phyloP scores from a whole-genome alignment of 345 rosid genomes.

The Gossypium australe region DNA sequence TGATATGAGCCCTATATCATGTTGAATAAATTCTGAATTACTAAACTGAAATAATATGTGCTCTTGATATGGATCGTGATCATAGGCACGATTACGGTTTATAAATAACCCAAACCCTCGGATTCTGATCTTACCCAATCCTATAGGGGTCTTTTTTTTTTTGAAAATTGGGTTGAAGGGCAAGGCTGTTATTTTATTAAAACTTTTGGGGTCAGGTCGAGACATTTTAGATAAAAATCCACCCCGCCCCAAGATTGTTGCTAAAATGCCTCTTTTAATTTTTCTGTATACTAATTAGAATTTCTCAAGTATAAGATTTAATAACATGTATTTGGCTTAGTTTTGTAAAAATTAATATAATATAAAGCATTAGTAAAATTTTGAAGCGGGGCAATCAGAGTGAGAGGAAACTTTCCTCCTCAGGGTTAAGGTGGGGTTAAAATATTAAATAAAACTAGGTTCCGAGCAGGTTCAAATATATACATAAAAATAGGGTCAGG shows the following conservation, averaged over 20 bases:
- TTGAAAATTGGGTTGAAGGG: not conserved
- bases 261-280: not conserved
- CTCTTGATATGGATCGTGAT: not conserved
- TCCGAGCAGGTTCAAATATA: not conserved
- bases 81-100: not conserved
- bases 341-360: not conserved
- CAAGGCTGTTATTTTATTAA: not conserved
- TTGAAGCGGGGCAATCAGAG: not conserved
- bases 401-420: not conserved
- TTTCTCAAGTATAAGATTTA: not conserved
- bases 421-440: not conserved
- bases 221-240: not conserved
- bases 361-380: not conserved
- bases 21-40: not conserved
- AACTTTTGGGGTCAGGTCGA: not conserved
- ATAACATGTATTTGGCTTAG: not conserved
- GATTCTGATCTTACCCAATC: not conserved
- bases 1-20: not conserved
- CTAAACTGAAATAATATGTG: not conserved
- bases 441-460: not conserved
- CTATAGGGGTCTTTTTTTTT: not conserved
- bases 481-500: not conserved
- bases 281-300: not conserved
- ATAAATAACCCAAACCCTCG: not conserved
- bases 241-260: not conserved